A percentile compares a stretch with the other conserved stretches of the same genome.
Evolutionary conservation across 164 flowering plant species (phyloP).

Genomic region (Saururus chinensis): DNA sequence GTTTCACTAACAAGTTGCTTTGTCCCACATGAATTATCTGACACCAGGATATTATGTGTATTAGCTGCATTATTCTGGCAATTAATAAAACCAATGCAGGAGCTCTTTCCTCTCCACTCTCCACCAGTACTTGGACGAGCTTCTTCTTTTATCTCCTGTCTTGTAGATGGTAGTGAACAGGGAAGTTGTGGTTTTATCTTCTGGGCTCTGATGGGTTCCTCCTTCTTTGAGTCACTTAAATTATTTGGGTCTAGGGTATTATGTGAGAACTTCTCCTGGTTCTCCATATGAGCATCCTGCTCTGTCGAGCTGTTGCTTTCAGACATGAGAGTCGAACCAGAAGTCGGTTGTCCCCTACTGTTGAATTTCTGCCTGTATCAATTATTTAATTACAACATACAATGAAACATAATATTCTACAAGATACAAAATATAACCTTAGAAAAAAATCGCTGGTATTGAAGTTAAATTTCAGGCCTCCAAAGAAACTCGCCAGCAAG

Average conservation of each 20-base stretch:
- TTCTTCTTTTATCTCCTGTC: constrained; percentile 6
- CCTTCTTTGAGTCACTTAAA: constrained; percentile 1
- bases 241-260: no score
- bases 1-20: no score
- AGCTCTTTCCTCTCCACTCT: not conserved
- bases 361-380: not conserved
- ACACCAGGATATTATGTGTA: not conserved
- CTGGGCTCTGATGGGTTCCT: constrained; percentile 9
- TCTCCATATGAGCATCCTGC: constrained; percentile 5
- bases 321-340: not conserved
- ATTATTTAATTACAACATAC: not conserved
- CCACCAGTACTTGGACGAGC: not conserved
- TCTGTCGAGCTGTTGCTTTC: constrained; percentile 13
- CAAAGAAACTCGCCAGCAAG: not conserved
- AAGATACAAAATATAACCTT: no score
- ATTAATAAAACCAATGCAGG: not conserved
- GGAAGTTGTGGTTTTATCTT: constrained; percentile 4
- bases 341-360: not conserved
- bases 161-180: constrained; percentile 8
- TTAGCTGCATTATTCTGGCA: not conserved
- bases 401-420: no score
- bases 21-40: not conserved
- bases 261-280: not conserved
- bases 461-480: no score
- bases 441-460: no score